Conservation (phyloP, 2,329 filamentous ascomycete genomes). For the Fusarium tuaranense region DNA sequence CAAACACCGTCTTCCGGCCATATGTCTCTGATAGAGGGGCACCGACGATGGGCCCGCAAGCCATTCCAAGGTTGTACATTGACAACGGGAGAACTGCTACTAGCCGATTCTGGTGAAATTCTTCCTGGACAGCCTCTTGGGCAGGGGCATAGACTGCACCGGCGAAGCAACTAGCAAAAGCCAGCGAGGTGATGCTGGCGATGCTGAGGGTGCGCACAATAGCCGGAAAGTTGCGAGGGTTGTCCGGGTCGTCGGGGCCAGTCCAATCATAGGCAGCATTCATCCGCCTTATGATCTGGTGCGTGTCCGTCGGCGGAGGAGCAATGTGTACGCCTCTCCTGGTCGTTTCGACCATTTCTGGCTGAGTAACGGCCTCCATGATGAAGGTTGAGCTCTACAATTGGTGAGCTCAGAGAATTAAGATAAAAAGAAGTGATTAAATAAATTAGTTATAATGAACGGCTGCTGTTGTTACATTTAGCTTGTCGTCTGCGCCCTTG, state of each 20-base stretch:
- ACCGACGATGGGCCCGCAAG: constrained; percentile 22
- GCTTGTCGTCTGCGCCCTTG: background rate
- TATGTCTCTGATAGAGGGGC: constrained; percentile 30
- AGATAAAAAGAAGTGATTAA: background rate
- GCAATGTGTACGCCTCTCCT: background rate
- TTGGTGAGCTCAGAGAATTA: background rate
- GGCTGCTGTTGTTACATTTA: background rate
- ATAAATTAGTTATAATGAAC: too few relatives aligned
- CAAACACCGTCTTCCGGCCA: constrained; percentile 25
- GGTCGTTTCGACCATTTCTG: constrained; percentile 3
- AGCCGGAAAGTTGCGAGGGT: constrained; percentile 26
- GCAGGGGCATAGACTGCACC: constrained; percentile 28
- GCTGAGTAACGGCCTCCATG: background rate
- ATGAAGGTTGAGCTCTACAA: background rate
- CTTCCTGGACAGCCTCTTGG: constrained; percentile 4
- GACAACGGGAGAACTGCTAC: constrained; percentile 8
- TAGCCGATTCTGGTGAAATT: background rate
- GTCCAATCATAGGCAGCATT: constrained; percentile 34
- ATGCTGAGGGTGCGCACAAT: constrained; percentile 9
- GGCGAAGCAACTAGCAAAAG: constrained; percentile 11
- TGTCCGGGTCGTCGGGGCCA: constrained; percentile 14
- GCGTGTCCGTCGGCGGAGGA: background rate
- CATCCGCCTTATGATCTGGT: constrained; percentile 26
- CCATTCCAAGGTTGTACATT: constrained; percentile 34
- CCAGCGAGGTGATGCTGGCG: constrained; percentile 13